Evolutionary conservation across 768 basidiomycete genomes (phyloP), one percentile per base, ranked within the genome.

Genomic region (Lanmaoa rubissima): DNA sequence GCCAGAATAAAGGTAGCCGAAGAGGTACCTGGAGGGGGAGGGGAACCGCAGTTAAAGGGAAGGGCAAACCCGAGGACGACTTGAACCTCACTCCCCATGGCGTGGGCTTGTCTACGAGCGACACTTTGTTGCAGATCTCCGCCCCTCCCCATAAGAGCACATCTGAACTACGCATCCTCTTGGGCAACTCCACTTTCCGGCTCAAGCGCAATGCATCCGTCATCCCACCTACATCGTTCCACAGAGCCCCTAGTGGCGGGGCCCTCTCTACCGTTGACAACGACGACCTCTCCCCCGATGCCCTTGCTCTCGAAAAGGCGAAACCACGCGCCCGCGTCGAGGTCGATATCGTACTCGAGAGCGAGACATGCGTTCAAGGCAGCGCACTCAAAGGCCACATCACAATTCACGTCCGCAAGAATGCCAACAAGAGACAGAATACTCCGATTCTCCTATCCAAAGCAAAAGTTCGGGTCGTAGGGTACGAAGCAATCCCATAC

Each of bases 381-480:
- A 86, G 84, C 8, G 75, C 78, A 60, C 73, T 96, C 43, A 80
- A 80, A 44, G 94, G 94, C 3, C 73, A 78, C 40, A 75, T 94
- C 72, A 82, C 86, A 48, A 73, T 95, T 40, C 78, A 77, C 34
- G 79, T 96, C 19, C 77, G 79, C 50, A 77, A 81, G 46, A 79
- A 79, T 28, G 65, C 76, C 31, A 82, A 77, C 68, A 84, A 83
- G 61, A 82, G 82, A 54, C 75, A 76, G 43, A 54, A 44, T 2
- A 68, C 79, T 2, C 75, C 82, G n/a, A 67, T 92, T 4, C 74
- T 84, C 61, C 71, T 96, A 14, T 85, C 85, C 39, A 84, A 79
- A 38, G 90, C 85, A 5, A 95, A 93, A 75, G 70, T 95, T 34
- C 78, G 92, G 55, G 78, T 94, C 21, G 79, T 95, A 51, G 93